Percentiles rank a stretch among this genome's conserved stretches.
Evolutionary conservation across 2,329 filamentous ascomycete species (phyloP).

Genomic region (Xenoacremonium recifei): DNA sequence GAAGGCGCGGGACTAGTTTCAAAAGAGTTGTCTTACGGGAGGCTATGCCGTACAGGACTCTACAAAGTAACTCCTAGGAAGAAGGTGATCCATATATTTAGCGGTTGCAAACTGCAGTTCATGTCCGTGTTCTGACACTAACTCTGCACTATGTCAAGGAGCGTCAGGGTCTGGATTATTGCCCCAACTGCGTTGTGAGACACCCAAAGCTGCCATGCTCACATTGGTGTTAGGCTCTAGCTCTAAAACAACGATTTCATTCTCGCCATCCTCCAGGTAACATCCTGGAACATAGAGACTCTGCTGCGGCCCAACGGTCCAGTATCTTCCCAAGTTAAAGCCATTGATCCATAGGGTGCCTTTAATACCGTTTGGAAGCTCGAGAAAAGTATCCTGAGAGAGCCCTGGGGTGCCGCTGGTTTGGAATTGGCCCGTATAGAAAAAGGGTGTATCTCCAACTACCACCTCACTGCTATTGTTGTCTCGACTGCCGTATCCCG

Average conservation of each 20-base stretch:
- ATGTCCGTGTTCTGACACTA: too few species aligned
- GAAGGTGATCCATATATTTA: too few species aligned
- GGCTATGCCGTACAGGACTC: too few species aligned
- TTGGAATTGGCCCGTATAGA: background rate
- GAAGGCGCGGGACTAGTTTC: too few species aligned
- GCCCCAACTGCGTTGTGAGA: background rate
- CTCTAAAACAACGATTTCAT: background rate
- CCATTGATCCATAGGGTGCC: conserved; percentile 47
- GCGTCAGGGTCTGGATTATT: background rate
- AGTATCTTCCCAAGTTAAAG: conserved; percentile 45
- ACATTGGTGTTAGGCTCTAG: background rate
- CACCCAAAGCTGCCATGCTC: background rate
- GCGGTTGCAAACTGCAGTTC: too few species aligned
- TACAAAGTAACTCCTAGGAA: too few species aligned
- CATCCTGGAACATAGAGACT: conserved; percentile 43
- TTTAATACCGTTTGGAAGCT: conserved; percentile 40
- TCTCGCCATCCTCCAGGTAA: background rate
- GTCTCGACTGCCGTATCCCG: background rate
- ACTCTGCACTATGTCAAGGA: too few species aligned
- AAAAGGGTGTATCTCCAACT: background rate
- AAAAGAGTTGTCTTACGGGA: too few species aligned
- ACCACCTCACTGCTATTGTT: too few species aligned
- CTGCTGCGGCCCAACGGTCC: conserved; percentile 47
- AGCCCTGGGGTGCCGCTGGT: background rate
- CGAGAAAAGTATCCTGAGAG: conserved; percentile 13